A percentile compares a stretch with the other conserved stretches of the same genome.
Evolutionary conservation across 305 asterid genomes (phyloP).

Genomic region (Andrographis paniculata): DNA sequence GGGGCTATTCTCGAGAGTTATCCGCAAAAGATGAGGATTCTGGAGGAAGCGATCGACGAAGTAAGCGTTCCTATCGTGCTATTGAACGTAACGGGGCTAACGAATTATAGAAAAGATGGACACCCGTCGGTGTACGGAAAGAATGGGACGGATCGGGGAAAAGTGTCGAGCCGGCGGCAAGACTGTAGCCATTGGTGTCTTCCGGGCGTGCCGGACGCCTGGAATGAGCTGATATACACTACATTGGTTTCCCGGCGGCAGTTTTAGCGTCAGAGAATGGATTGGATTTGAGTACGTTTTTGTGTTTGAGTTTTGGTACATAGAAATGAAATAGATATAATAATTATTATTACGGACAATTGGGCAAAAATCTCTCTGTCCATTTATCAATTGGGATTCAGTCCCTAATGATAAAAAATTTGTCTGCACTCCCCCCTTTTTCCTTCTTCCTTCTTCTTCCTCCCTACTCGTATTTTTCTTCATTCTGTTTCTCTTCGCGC

Average conservation of each 20-base stretch:
- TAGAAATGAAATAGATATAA: too few species aligned
- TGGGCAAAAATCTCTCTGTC: too few species aligned
- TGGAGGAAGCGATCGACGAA: constrained; percentile 53
- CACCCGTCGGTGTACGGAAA: constrained; percentile 92
- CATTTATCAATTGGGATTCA: too few species aligned
- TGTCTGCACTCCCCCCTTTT: too few species aligned
- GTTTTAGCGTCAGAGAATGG: too few species aligned
- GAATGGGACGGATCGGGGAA: constrained; percentile 38
- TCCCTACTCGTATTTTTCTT: too few species aligned
- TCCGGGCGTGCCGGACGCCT: constrained; percentile 91
- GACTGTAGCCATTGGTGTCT: constrained; percentile 99
- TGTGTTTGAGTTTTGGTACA: too few species aligned
- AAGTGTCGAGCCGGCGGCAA: constrained; percentile 57
- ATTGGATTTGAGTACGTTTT: too few species aligned
- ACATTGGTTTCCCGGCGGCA: constrained; percentile 39
- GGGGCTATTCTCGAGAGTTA: constrained; percentile 64
- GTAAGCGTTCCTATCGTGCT: constrained; percentile 49
- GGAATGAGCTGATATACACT: constrained; percentile 92
- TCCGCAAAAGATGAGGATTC: constrained; percentile 75
- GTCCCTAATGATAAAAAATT: too few species aligned
- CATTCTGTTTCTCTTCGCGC: too few species aligned
- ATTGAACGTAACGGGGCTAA: constrained; percentile 59
- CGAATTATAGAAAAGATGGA: constrained; percentile 87
- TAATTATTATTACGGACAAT: too few species aligned
- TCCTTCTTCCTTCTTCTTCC: too few species aligned